Evolutionary conservation across 2,329 filamentous ascomycete genomes (phyloP).

Genomic region (Colletotrichum kahawae): DNA sequence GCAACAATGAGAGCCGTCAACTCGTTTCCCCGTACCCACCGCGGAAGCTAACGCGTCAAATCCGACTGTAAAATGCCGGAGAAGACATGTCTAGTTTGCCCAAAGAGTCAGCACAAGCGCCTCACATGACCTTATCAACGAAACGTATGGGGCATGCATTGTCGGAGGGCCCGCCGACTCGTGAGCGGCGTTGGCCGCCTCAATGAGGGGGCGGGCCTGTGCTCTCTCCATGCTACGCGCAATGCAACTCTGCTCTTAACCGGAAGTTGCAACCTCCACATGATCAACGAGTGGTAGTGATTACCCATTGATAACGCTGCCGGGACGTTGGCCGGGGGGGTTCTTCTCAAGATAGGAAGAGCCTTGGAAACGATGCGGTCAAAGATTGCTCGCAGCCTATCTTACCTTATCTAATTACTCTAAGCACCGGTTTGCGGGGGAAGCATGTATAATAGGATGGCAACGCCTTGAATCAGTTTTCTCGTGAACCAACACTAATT

Average conservation of each 20-base stretch:
- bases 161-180: neutral
- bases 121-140: neutral
- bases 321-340: neutral
- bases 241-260: neutral
- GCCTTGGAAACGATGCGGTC: neutral
- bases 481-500: neutral
- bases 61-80: neutral
- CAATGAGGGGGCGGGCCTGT: slow-evolving; percentile 1
- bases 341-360: neutral
- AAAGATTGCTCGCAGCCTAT: neutral
- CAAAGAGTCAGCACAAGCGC: neutral
- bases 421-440: neutral
- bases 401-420: neutral
- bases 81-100: neutral
- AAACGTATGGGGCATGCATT: neutral
- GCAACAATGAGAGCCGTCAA: neutral
- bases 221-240: neutral
- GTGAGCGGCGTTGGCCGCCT: neutral
- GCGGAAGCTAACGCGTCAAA: neutral
- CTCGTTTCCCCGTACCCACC: neutral
- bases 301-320: neutral
- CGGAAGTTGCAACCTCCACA: neutral
- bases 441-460: neutral
- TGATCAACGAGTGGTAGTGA: neutral
- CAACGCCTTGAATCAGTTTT: neutral